Conservation (phyloP, 257 asterid species). For the Solanum piurae region DNA sequence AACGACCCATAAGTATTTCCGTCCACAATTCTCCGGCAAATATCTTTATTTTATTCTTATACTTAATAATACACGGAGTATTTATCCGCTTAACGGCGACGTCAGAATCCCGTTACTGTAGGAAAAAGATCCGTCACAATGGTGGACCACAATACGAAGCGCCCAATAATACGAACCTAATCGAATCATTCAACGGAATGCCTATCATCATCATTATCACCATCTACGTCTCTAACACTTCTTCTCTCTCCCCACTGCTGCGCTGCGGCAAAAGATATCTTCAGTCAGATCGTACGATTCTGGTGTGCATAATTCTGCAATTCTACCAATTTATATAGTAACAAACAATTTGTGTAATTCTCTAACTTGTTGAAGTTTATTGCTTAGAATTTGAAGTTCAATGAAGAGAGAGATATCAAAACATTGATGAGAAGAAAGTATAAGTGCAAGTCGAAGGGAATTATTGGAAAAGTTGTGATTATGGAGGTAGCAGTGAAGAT, state of each 20-base stretch:
- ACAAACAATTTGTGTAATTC: background rate
- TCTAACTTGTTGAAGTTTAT: background rate
- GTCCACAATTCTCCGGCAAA: background rate
- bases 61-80: too few species aligned
- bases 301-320: constrained; percentile 11
- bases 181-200: constrained; percentile 4
- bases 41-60: background rate
- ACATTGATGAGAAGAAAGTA: constrained; percentile 2
- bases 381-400: background rate
- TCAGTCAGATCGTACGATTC: constrained; percentile 9
- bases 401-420: background rate
- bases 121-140: background rate
- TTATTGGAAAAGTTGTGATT: constrained; percentile 9
- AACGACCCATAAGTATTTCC: background rate
- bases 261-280: constrained; percentile 10
- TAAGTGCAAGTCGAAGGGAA: constrained; percentile 16
- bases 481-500: constrained; percentile 10
- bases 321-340: background rate
- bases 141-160: constrained; percentile 7
- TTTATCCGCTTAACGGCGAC: constrained; percentile 6
- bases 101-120: background rate
- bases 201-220: constrained; percentile 4
- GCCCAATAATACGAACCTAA: background rate
- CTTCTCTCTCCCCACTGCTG: constrained; percentile 14
- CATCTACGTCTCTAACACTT: constrained; percentile 17